Evolutionary conservation across 768 basidiomycete genomes (phyloP), one percentile per base, ranked within the genome.

Genomic region (Tylopilus rubrobrunneus): DNA sequence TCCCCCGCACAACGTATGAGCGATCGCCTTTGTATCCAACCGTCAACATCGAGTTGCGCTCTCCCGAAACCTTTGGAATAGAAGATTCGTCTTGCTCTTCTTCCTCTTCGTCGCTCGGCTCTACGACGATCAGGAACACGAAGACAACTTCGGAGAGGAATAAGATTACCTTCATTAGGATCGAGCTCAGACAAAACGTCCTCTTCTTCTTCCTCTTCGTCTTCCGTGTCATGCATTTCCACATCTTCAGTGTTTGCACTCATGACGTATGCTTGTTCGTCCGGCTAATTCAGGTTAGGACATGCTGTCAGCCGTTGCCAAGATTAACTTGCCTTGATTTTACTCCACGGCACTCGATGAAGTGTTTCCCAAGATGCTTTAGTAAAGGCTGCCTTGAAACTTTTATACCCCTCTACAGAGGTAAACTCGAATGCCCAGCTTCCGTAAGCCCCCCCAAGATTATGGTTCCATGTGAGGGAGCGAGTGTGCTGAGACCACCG

Each of bases 21-120:
- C 95, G 80, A 63, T 97, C 94, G 55, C 93, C 91, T 73, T 92
- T 93, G 78, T 97, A 95, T 11, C 96, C 96, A 39, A 98, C 86
- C 4, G 90, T 91, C 36, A 98, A 79, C 57, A 92, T 89, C 6
- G 90, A 89, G 69, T 98, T 98, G 56, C 79, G 79, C 29, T 85
- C 86, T 27, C 86, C 86, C 39, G 78, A 75, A 15, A 73, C 59
- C 43, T 76, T 71, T 10, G 71, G 59, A 41, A 74, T 65, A 12
- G 73, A 69, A 41, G 64, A 67, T 45, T 68, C 73, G 0, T 72
- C 75, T 5, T 70, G 12, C 17, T 69, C 68, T 0, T 72, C 72
- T 12, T 73, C 73, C n/a, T 63, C 66, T 8, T 75, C 73, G 36
- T 73, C 74, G 48, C 69, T 71, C 44, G 73, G 62, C 45, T 81